phyloP scores from a whole-genome alignment of 2,329 filamentous ascomycete species.

The Pseudopithomyces chartarum region DNA sequence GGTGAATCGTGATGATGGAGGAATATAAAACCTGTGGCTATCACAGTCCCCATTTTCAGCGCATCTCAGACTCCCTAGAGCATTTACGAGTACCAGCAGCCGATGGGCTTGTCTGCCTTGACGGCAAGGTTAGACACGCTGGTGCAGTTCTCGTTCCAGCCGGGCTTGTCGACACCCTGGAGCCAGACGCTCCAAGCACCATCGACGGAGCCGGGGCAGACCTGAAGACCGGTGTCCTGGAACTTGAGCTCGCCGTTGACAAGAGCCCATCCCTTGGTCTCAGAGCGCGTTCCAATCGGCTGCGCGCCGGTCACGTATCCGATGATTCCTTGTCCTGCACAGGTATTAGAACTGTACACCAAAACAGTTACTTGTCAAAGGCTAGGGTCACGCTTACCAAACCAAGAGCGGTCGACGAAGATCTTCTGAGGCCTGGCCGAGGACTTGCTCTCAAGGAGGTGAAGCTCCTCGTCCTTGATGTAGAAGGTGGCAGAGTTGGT shows the following conservation, averaged over 20 bases:
- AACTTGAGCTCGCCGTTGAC: slow-evolving; percentile 55
- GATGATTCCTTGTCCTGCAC: slow-evolving; percentile 48
- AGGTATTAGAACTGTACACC: slow-evolving; percentile 30
- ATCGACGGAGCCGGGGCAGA: slow-evolving; percentile 57
- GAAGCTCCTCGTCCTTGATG: slow-evolving; percentile 51
- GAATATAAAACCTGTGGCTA: neutral
- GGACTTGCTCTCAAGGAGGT: slow-evolving; percentile 52
- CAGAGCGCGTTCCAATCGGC: slow-evolving; percentile 46
- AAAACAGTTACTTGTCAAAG: neutral
- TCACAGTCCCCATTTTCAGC: neutral
- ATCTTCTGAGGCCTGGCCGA: slow-evolving; percentile 54
- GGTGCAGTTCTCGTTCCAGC: slow-evolving; percentile 41
- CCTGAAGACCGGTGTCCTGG: slow-evolving; percentile 52
- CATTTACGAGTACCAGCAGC: slow-evolving; percentile 24
- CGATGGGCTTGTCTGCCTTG: slow-evolving; percentile 12
- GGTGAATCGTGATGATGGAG: no score
- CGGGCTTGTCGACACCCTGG: slow-evolving; percentile 19
- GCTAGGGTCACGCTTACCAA: slow-evolving; percentile 52
- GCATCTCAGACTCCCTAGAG: neutral
- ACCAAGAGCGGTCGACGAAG: slow-evolving; percentile 62
- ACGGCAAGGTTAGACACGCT: slow-evolving; percentile 25
- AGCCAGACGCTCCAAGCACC: slow-evolving; percentile 44
- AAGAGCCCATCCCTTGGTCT: slow-evolving; percentile 56
- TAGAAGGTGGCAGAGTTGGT: slow-evolving; percentile 56
- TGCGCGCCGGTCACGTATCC: slow-evolving; percentile 58